Evolutionary conservation across 1,139 yeast species (phyloP), one percentile per base, ranked within the genome.

Genomic region (Hemisphaericaspora subhashii): DNA sequence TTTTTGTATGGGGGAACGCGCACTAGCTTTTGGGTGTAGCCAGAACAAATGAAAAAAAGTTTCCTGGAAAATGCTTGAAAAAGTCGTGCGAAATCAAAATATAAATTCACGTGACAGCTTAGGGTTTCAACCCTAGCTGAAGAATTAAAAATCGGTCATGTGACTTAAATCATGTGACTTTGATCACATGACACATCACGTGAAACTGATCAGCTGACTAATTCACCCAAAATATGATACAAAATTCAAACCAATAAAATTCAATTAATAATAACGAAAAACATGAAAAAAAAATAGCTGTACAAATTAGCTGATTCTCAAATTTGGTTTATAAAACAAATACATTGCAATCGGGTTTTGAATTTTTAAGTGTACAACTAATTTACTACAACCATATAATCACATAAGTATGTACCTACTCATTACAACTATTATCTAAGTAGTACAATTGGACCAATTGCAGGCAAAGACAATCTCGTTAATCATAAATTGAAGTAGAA

Each of bases 301-400:
- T 18, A 18, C 32, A 29, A 29, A 41, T 43, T 39, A 39, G 46
- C 46, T 43, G 46, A 43, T 43, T 43, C 25, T 38, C 12, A 23
- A 31, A 7, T 26, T 20, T 18, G 36, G 13, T 26, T 26, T 25
- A 18, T 26, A 33, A 33, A 23, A 18, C 30, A 25, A 24, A 11
- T 20, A 6, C 5, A 24, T n/a, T 24, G 10, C 3, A 29, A 4
- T 18, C n/a, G 10, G 32, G 9, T 17, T 17, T 29, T 29, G n/a
- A 29, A 29, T 29, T 29, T 29, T 29, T 15, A n/a, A n/a, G n/a
- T 29, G 22, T 29, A 12, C 7, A 29, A n/a, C 12, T 29, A 17
- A n/a, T 6, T 15, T n/a, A 25, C 28, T 21, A 27, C 11, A 27
- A 27, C 21, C 16, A 16, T 11, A 6, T 12, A 17, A 29, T 18